phyloP scores from a whole-genome alignment of 148 eudicot species.

The Hydrangea macrophylla region DNA sequence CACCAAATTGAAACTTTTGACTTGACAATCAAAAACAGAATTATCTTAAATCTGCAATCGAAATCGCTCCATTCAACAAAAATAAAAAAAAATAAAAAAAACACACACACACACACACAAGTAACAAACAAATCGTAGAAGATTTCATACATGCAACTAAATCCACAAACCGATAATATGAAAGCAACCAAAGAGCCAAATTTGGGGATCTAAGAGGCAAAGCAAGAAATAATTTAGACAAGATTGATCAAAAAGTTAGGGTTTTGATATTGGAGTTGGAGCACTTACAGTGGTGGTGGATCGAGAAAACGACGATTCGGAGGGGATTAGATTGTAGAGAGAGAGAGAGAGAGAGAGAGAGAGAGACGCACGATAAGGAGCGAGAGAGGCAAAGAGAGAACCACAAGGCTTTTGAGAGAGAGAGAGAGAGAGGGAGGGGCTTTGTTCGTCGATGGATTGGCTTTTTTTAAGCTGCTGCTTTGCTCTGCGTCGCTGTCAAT shows the following conservation, averaged over 20 bases:
- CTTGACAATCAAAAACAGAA: neutral
- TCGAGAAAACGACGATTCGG: too few species aligned
- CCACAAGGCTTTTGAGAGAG: constrained; percentile 2
- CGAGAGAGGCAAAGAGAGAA: neutral
- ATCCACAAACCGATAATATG: neutral
- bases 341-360: neutral
- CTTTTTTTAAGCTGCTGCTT: constrained; percentile 13
- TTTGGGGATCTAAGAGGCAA: neutral
- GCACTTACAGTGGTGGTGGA: too few species aligned
- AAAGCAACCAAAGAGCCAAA: neutral
- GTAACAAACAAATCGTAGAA: neutral
- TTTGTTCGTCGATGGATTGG: constrained; percentile 1
- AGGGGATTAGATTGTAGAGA: constrained; percentile 15
- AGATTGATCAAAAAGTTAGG: neutral
- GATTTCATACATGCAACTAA: too few species aligned
- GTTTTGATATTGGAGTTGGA: too few species aligned
- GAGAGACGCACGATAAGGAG: too few species aligned
- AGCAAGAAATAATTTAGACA: neutral
- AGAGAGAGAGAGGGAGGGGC: neutral
- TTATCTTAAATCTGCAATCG: neutral
- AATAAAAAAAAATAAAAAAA: neutral
- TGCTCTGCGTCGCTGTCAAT: constrained; percentile 15
- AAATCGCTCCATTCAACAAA: neutral
- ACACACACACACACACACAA: too few species aligned
- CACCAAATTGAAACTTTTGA: neutral